Conservation (phyloP, 257 asterid genomes). For the Craterostigma plantagineum region DNA sequence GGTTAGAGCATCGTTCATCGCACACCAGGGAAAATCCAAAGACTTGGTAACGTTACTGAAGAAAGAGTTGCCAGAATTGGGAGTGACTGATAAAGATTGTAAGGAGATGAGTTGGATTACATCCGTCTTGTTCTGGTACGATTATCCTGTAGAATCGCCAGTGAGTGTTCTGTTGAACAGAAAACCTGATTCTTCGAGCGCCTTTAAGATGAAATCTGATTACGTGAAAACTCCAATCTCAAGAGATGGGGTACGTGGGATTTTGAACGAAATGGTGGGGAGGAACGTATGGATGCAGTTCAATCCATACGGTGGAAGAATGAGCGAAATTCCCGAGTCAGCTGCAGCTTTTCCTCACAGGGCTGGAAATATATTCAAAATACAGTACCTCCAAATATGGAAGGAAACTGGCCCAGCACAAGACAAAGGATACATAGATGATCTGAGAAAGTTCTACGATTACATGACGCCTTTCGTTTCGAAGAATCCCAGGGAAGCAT, state of each 20-base stretch:
- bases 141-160: conserved; percentile 6
- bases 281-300: conserved; percentile 12
- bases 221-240: conserved; percentile 15
- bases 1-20: not conserved
- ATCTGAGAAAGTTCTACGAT: conserved; percentile 8
- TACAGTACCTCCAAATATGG: conserved; percentile 20
- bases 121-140: conserved; percentile 18
- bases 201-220: conserved; percentile 22
- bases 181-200: not conserved
- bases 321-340: conserved; percentile 10
- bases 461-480: conserved; percentile 26
- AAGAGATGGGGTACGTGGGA: conserved; percentile 6
- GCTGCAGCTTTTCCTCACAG: conserved; percentile 29
- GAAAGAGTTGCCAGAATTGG: conserved; percentile 1
- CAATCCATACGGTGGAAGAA: conserved; percentile 28
- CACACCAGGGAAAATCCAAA: not conserved
- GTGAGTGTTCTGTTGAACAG: conserved; percentile 9
- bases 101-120: conserved; percentile 13
- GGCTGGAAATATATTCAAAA: conserved; percentile 18
- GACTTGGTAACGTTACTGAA: not conserved
- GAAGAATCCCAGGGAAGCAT: conserved; percentile 24
- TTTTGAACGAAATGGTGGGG: conserved; percentile 10
- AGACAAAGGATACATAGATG: conserved; percentile 8
- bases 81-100: not conserved
- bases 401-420: conserved; percentile 12